phyloP scores from a whole-genome alignment of 371 early-diverging fungal species.

The Apophysomyces ossiformis region DNA sequence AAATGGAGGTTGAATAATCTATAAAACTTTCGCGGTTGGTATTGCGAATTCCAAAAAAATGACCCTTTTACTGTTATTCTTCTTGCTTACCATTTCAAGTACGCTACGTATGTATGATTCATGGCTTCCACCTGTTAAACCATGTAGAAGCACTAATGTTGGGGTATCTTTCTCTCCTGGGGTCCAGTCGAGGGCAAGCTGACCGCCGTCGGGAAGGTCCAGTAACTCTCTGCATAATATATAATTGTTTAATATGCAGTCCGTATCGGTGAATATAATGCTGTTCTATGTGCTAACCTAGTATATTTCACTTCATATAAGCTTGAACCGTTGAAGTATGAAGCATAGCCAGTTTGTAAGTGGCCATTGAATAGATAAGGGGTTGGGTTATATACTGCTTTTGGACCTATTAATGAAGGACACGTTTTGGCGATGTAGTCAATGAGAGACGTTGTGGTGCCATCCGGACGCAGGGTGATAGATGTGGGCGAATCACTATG shows the following conservation, averaged over 20 bases:
- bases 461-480: not conserved
- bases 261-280: not conserved
- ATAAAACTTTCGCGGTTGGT: not conserved
- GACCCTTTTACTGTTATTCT: no score
- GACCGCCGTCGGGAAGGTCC: slow-evolving; percentile 81
- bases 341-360: slow-evolving; percentile 67
- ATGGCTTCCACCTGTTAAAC: slow-evolving; percentile 89
- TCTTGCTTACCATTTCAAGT: slow-evolving; percentile 57
- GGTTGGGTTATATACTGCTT: slow-evolving; percentile 52
- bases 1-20: slow-evolving; percentile 55
- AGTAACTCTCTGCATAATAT: slow-evolving; percentile 62
- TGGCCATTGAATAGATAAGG: slow-evolving; percentile 66
- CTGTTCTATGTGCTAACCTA: slow-evolving; percentile 33
- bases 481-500: slow-evolving; percentile 1
- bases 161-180: slow-evolving; percentile 62
- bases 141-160: slow-evolving; percentile 82
- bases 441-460: slow-evolving; percentile 17
- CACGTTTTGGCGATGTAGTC: slow-evolving; percentile 48
- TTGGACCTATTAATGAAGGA: slow-evolving; percentile 45
- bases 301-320: slow-evolving; percentile 55
- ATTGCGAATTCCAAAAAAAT: not conserved
- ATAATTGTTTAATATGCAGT: not conserved
- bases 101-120: slow-evolving; percentile 86
- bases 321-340: slow-evolving; percentile 46
- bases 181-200: slow-evolving; percentile 88